These are phyloP conservation scores for Tulasnella sp. DNA, from an alignment of 768 basidiomycete species.

Conservation along the genomic window DNA sequence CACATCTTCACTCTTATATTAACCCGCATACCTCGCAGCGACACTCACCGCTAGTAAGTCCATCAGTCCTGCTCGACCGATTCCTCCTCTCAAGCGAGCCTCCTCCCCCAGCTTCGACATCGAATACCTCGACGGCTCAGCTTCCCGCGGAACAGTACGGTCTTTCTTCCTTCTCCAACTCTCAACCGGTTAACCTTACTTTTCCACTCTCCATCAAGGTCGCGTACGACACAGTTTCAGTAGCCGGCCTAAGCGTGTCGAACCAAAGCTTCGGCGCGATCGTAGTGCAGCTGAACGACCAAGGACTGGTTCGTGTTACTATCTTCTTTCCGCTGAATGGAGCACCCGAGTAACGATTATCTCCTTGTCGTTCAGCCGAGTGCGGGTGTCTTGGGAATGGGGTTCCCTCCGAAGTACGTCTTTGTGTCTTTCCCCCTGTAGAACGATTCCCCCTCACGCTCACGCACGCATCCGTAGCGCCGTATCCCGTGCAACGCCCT, in stretches of 20 bases:
- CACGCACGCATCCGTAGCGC: not conserved
- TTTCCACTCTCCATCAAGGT: not conserved
- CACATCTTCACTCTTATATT: no score
- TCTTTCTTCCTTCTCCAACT: not conserved
- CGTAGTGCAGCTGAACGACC: not conserved
- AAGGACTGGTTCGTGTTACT: not conserved
- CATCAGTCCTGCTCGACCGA: not conserved
- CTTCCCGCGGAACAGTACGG: not conserved
- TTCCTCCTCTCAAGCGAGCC: not conserved
- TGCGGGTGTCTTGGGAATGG: not conserved
- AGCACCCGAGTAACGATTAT: not conserved
- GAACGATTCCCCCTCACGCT: not conserved
- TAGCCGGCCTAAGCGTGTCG: not conserved
- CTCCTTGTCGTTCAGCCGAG: not conserved
- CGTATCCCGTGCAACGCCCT: not conserved
- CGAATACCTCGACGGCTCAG: not conserved
- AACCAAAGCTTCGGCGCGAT: not conserved
- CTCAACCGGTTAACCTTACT: not conserved
- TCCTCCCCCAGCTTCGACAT: not conserved
- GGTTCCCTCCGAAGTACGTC: not conserved
- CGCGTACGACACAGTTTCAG: not conserved
- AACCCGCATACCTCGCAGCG: not conserved
- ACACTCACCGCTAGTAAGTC: not conserved
- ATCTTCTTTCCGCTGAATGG: not conserved
- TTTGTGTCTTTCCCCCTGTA: not conserved